Evolutionary conservation across 805 yeast species (phyloP).

Genomic region (Wickerhamomyces chaumierensis): DNA sequence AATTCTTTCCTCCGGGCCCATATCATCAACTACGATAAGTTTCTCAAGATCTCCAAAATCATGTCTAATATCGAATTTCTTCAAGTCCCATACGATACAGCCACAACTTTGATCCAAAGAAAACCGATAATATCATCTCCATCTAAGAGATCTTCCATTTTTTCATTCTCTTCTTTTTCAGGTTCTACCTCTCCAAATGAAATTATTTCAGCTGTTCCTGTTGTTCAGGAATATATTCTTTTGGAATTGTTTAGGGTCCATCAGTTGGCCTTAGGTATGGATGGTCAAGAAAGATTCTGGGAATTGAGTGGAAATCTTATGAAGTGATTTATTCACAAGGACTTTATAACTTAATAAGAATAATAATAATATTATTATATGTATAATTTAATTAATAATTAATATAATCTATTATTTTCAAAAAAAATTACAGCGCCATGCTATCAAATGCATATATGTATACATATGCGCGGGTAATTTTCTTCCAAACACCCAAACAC

Average conservation of each 20-base stretch:
- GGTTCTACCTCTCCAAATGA: conserved; percentile 11
- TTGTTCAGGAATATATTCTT: conserved; percentile 40
- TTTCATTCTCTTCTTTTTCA: conserved; percentile 11
- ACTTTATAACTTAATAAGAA: too few species aligned
- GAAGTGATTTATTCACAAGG: too few species aligned
- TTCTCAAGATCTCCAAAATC: conserved; percentile 52
- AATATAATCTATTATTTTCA: too few species aligned
- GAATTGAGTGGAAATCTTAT: conserved; percentile 41
- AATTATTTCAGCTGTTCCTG: conserved; percentile 22
- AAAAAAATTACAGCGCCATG: too few species aligned
- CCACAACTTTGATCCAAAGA: neutral
- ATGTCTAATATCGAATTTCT: conserved; percentile 57
- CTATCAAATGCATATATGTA: too few species aligned
- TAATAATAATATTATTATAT: too few species aligned
- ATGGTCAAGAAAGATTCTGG: conserved; percentile 64
- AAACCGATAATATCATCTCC: conserved; percentile 8
- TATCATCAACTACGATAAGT: conserved; percentile 65
- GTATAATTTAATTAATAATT: too few species aligned
- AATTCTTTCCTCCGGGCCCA: conserved; percentile 34
- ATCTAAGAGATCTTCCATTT: conserved; percentile 16
- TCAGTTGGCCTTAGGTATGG: conserved; percentile 44
- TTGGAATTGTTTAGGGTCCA: conserved; percentile 63
- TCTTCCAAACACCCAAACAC: too few species aligned
- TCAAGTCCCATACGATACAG: conserved; percentile 44
- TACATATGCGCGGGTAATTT: too few species aligned